Conservation (phyloP, 768 basidiomycete genomes). For the Lactarius hatsudake region DNA sequence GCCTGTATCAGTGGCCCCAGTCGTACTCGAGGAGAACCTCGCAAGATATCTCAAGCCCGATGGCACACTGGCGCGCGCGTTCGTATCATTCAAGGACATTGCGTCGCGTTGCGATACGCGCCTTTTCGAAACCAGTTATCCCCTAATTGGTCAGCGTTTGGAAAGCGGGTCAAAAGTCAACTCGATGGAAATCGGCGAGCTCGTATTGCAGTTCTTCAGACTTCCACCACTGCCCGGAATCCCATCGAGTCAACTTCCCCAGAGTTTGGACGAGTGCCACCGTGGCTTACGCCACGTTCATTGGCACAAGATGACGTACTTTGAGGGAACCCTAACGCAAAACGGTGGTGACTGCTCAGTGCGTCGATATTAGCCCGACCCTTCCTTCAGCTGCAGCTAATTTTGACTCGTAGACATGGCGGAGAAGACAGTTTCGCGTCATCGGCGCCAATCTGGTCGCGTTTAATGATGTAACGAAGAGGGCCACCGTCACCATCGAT, state of each 20-base stretch:
- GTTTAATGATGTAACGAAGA: slow-evolving; percentile 92
- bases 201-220: slow-evolving; percentile 87
- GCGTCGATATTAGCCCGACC: slow-evolving; percentile 33
- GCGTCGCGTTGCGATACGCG: slow-evolving; percentile 79
- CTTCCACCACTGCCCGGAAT: slow-evolving; percentile 87
- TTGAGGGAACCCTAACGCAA: slow-evolving; percentile 91
- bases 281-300: slow-evolving; percentile 84
- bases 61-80: slow-evolving; percentile 83
- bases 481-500: slow-evolving; percentile 86
- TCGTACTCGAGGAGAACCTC: slow-evolving; percentile 66
- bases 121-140: slow-evolving; percentile 79
- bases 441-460: slow-evolving; percentile 85
- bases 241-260: slow-evolving; percentile 72
- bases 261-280: slow-evolving; percentile 90
- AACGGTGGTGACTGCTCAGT: slow-evolving; percentile 90
- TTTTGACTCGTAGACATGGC: slow-evolving; percentile 57
- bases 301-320: slow-evolving; percentile 94
- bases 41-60: slow-evolving; percentile 81
- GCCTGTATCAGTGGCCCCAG: slow-evolving; percentile 32
- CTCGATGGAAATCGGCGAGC: slow-evolving; percentile 77
- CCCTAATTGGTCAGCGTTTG: slow-evolving; percentile 72
- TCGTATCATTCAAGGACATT: slow-evolving; percentile 87
- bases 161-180: slow-evolving; percentile 57
- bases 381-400: slow-evolving; percentile 10
- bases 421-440: slow-evolving; percentile 77